Base-by-base conservation (phyloP, 2,329 filamentous ascomycete species). In the Neopestalotiopsis clavispora region DNA sequence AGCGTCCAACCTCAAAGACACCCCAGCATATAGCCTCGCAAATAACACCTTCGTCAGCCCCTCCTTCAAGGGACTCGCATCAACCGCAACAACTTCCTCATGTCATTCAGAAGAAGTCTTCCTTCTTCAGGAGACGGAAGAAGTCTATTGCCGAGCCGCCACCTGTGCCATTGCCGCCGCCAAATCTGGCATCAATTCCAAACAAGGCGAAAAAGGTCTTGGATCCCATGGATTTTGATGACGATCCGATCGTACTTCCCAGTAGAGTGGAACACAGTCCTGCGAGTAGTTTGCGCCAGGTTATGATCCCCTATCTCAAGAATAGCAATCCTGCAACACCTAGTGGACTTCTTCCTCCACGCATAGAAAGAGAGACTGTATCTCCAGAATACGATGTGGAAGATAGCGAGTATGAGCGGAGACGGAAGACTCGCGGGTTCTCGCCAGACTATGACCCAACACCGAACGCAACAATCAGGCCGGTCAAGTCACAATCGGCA, bases 61-160 rank as follows among this genome's bases (percentile, higher is more conserved):
- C 86, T 45, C 84, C 86, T 1, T 85, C 86, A 4, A 81, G 86
- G 69, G 86, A 89, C 71, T 85, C 85, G 42, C 82, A 85, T 64
- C 83, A 82, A 67, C 75, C 79, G 23, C 74, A 72, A 20, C 74
- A 72, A 49, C 75, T 67, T 59, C 78, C 84, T 17, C 84, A 85
- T 68, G 81, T 83, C 23, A 83, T 98, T 65, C 92, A 93, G 75
- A 98, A 98, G 84, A 98, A 98, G 80, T 97, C 95, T 1, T 95
- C 94, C 0, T 98, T 99, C 82, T 98, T 98, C 83, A 89, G 96
- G 71, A 88, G 96, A 69, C 89, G 95, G 71, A 98, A 98, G 87
- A 97, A 95, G 86, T 97, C 95, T 4, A 81, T 94, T 42, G 88
- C 90, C 14, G 94, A 97, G 71, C 90, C 92, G 42, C 90, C 91